Percentiles rank a stretch among this genome's conserved stretches.
phyloP scores from a whole-genome alignment of 495 filamentous ascomycete species.

The Staphylotrichum tortipilum region DNA sequence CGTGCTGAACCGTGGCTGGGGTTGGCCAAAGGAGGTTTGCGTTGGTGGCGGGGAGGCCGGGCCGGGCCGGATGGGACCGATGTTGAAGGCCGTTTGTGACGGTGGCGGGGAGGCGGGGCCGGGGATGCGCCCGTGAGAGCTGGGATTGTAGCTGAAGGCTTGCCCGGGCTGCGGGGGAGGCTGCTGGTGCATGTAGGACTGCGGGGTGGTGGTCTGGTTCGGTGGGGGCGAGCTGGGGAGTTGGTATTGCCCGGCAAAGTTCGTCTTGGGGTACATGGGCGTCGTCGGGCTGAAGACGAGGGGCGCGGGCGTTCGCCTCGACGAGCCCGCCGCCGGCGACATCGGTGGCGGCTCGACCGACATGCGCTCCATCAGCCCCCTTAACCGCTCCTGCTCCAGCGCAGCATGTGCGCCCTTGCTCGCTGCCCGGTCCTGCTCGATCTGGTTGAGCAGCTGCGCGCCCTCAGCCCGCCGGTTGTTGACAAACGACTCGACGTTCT shows the following conservation, averaged over 20 bases:
- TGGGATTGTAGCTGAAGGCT: slow-evolving; percentile 37
- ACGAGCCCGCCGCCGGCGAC: slow-evolving; percentile 37
- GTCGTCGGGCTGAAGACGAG: slow-evolving; percentile 28
- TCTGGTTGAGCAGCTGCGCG: slow-evolving; percentile 76
- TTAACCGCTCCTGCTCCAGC: slow-evolving; percentile 72
- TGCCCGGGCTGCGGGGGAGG: slow-evolving; percentile 6
- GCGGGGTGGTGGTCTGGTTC: slow-evolving; percentile 32
- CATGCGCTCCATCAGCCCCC: slow-evolving; percentile 91
- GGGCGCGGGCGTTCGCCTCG: slow-evolving; percentile 39
- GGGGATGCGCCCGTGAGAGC: slow-evolving; percentile 39
- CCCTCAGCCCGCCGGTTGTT: slow-evolving; percentile 90
- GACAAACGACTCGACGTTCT: slow-evolving; percentile 95
- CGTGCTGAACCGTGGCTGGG: slow-evolving; percentile 29
- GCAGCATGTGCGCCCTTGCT: slow-evolving; percentile 70
- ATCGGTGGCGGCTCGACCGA: slow-evolving; percentile 56
- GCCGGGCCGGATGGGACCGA: slow-evolving; percentile 33
- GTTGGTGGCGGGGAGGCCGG: slow-evolving; percentile 48
- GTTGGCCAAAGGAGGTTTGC: slow-evolving; percentile 37
- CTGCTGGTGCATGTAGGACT: slow-evolving; percentile 32
- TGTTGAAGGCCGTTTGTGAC: slow-evolving; percentile 37
- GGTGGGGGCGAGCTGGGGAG: slow-evolving; percentile 44
- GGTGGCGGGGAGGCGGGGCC: slow-evolving; percentile 42
- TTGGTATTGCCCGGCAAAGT: slow-evolving; percentile 42
- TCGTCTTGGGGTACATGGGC: slow-evolving; percentile 40
- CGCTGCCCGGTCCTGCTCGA: slow-evolving; percentile 67